phyloP scores from a whole-genome alignment of 768 basidiomycete genomes.

The Nidularia pulvinata region DNA sequence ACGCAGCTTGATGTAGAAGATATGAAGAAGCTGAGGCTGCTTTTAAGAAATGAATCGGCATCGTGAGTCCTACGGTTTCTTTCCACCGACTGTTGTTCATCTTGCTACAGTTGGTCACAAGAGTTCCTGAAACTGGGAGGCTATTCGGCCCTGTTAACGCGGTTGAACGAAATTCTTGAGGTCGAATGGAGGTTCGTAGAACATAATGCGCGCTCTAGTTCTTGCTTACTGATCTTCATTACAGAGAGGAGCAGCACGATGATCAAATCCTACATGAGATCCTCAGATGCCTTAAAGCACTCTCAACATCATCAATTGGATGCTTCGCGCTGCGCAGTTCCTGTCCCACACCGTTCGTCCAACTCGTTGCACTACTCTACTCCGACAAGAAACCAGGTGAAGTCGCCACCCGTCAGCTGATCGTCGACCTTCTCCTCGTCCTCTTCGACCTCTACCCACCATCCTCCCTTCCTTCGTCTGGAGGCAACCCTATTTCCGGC shows the following conservation, averaged over 20 bases:
- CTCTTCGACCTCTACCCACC: conserved; percentile 89
- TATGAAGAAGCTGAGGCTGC: conserved; percentile 83
- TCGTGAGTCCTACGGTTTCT: conserved; percentile 40
- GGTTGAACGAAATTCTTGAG: conserved; percentile 89
- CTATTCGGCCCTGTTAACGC: conserved; percentile 79
- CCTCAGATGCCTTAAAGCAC: conserved; percentile 90
- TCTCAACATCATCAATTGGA: conserved; percentile 88
- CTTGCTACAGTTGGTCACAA: conserved; percentile 75
- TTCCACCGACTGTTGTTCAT: not conserved
- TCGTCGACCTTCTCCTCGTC: conserved; percentile 83
- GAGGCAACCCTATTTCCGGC: conserved; percentile 22
- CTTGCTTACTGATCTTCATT: conserved; percentile 6
- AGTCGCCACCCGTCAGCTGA: conserved; percentile 85
- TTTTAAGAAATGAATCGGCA: conserved; percentile 92
- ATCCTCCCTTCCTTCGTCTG: conserved; percentile 59
- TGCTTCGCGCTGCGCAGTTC: conserved; percentile 89
- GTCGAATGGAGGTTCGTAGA: conserved; percentile 90
- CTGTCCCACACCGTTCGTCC: conserved; percentile 85
- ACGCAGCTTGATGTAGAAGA: conserved; percentile 81
- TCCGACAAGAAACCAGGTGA: conserved; percentile 99
- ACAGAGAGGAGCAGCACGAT: conserved; percentile 97
- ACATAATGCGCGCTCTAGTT: not conserved
- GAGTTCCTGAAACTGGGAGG: conserved; percentile 85
- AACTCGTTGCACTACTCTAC: conserved; percentile 83
- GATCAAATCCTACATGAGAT: conserved; percentile 93